These are phyloP conservation scores for Carex pumila DNA, from an alignment of 176 grass and related monocot species.

Conservation along the genomic window DNA sequence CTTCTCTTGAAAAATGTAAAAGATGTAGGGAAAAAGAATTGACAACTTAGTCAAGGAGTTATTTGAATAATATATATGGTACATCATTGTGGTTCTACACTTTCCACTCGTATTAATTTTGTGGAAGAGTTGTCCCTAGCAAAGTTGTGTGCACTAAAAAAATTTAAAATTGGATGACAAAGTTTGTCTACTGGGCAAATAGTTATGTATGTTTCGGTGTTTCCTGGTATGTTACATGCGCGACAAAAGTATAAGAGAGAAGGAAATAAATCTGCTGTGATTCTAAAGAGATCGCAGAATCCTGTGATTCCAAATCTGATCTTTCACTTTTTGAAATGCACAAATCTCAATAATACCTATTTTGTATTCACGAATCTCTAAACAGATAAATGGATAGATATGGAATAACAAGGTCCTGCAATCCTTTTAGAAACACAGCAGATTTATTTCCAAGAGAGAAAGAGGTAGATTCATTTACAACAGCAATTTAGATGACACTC, in stretches of 20 bases:
- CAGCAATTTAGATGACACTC: no score
- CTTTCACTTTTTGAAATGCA: no score
- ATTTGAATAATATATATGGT: neutral
- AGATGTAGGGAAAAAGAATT: neutral
- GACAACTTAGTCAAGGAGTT: neutral
- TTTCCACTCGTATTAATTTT: neutral
- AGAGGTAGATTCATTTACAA: no score
- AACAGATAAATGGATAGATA: no score
- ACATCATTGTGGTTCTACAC: neutral
- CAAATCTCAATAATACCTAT: no score
- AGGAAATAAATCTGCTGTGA: no score
- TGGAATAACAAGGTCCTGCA: no score
- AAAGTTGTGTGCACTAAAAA: neutral
- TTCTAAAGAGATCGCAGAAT: no score
- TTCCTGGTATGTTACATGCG: neutral
- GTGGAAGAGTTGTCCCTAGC: neutral
- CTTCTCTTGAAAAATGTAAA: neutral
- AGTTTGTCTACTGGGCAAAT: neutral
- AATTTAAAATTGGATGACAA: neutral
- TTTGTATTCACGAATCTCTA: no score
- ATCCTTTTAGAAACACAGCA: no score
- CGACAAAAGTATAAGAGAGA: neutral
- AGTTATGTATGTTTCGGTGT: neutral
- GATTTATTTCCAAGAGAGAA: no score
- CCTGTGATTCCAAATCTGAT: no score